phyloP scores from a whole-genome alignment of 306 rosid genomes.

The Castanea mollissima region DNA sequence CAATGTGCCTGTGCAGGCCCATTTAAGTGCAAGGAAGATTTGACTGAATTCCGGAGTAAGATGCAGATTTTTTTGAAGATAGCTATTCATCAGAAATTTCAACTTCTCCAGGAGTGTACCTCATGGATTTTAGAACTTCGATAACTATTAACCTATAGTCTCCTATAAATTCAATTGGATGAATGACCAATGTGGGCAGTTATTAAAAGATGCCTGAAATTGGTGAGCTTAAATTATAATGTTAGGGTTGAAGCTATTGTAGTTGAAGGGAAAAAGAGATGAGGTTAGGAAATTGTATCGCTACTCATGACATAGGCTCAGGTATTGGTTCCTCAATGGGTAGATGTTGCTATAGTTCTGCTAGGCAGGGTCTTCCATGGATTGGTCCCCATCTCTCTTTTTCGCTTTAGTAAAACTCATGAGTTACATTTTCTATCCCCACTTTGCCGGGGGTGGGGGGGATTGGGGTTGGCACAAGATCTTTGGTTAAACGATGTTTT shows the following conservation, averaged over 20 bases:
- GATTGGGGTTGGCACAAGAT: neutral
- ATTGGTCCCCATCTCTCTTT: too few relatives aligned
- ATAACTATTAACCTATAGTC: neutral
- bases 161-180: neutral
- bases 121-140: constrained; percentile 70
- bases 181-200: neutral
- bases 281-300: too few relatives aligned
- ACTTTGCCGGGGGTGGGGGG: neutral
- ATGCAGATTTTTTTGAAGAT: constrained; percentile 65
- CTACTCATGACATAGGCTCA: too few relatives aligned
- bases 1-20: constrained; percentile 84
- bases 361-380: too few relatives aligned
- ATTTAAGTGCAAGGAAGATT: constrained; percentile 67
- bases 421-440: too few relatives aligned
- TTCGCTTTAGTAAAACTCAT: too few relatives aligned
- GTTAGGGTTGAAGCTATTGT: neutral
- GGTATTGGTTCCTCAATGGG: too few relatives aligned
- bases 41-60: constrained; percentile 40
- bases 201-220: neutral
- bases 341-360: too few relatives aligned
- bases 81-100: constrained; percentile 76
- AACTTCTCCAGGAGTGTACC: constrained; percentile 72
- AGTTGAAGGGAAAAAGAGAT: too few relatives aligned
- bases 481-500: neutral
- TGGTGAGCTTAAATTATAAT: neutral